phyloP scores from a whole-genome alignment of 2,329 filamentous ascomycete species.

The Elsinoe fawcettii region DNA sequence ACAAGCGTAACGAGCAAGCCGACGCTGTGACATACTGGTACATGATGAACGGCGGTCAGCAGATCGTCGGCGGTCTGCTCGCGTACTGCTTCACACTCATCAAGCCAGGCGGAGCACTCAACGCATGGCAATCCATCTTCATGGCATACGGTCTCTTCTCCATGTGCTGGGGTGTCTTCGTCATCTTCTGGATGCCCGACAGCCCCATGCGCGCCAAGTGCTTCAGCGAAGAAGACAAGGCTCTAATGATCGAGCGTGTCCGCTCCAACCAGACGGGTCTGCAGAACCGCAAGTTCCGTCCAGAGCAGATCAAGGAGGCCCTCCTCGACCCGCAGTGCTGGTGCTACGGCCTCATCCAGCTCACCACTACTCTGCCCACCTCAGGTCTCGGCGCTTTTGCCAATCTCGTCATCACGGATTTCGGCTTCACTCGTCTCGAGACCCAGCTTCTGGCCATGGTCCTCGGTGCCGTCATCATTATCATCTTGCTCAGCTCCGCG shows the following conservation, averaged over 20 bases:
- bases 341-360: constrained; percentile 41
- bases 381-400: constrained; percentile 65
- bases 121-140: constrained; percentile 61
- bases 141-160: constrained; percentile 57
- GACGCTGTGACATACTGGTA: constrained; percentile 61
- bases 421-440: constrained; percentile 57
- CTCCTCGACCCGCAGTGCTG: constrained; percentile 56
- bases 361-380: constrained; percentile 67
- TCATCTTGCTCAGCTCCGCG: constrained; percentile 57
- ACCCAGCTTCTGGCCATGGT: constrained; percentile 71
- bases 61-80: constrained; percentile 63
- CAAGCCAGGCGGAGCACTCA: constrained; percentile 20
- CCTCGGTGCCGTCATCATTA: constrained; percentile 64
- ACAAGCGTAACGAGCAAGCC: constrained; percentile 55
- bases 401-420: constrained; percentile 64
- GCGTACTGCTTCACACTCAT: constrained; percentile 45
- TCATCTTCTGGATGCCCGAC: constrained; percentile 58
- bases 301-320: constrained; percentile 49
- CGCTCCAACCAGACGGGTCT: constrained; percentile 40
- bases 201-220: constrained; percentile 65
- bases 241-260: constrained; percentile 42
- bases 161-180: constrained; percentile 57
- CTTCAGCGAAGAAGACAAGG: constrained; percentile 47
- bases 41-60: constrained; percentile 39
- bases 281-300: constrained; percentile 43